Evolutionary conservation across 2,329 filamentous ascomycete genomes (phyloP).

Genomic region (Sclerotinia minor): DNA sequence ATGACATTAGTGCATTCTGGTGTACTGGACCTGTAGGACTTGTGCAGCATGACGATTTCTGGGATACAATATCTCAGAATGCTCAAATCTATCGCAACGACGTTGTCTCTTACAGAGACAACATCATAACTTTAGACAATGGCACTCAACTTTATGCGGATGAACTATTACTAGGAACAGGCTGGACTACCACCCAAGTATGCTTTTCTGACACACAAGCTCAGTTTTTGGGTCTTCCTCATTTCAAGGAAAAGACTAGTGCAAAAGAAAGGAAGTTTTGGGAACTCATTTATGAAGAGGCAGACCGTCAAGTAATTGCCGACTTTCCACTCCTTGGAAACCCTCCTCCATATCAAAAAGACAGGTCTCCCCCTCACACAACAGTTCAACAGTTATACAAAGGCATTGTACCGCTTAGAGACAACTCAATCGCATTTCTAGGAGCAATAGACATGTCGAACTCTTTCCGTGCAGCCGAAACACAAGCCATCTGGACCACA

Average conservation of each 20-base stretch:
- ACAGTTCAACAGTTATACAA: conserved; percentile 27
- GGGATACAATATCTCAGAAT: conserved; percentile 36
- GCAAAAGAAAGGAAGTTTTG: conserved; percentile 22
- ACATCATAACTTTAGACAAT: neutral
- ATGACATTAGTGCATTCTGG: conserved; percentile 32
- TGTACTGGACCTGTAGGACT: conserved; percentile 38
- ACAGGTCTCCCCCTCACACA: neutral
- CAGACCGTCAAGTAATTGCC: conserved; percentile 16
- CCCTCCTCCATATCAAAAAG: conserved; percentile 18
- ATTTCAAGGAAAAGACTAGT: neutral
- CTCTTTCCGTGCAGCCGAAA: conserved; percentile 21
- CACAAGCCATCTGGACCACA: conserved; percentile 27
- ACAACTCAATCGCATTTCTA: conserved; percentile 24
- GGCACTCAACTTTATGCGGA: conserved; percentile 1
- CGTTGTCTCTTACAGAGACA: conserved; percentile 26
- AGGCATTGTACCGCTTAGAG: conserved; percentile 22
- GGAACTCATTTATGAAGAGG: conserved; percentile 31
- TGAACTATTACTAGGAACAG: conserved; percentile 6
- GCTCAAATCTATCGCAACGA: conserved; percentile 19
- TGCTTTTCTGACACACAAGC: neutral
- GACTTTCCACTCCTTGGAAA: conserved; percentile 22
- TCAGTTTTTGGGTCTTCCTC: conserved; percentile 4
- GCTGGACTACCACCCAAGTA: neutral
- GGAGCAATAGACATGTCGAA: conserved; percentile 22
- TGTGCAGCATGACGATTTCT: conserved; percentile 38